Conservation (phyloP, 495 filamentous ascomycete species). For the Penicillium pulvis region DNA sequence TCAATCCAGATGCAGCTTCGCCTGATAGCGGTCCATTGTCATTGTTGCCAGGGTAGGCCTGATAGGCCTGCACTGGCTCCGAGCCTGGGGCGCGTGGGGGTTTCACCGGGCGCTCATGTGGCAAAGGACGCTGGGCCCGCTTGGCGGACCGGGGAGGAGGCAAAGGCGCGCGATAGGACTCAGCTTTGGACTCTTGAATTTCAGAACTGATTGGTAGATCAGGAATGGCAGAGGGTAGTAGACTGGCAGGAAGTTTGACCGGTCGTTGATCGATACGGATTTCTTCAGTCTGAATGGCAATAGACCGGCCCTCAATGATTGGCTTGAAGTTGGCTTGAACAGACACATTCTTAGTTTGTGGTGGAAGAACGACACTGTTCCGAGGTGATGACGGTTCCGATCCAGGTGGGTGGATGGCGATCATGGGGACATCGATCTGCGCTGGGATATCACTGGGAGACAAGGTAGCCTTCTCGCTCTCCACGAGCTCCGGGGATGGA, state of each 20-base stretch:
- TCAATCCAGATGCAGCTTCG: constrained; percentile 56
- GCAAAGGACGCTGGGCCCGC: constrained; percentile 19
- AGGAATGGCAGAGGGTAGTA: constrained; percentile 68
- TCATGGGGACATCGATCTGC: constrained; percentile 56
- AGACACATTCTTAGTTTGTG: constrained; percentile 62
- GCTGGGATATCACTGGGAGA: constrained; percentile 26
- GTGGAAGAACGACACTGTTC: constrained; percentile 61
- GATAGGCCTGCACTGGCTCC: constrained; percentile 66
- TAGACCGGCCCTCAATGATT: constrained; percentile 44
- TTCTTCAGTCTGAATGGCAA: constrained; percentile 82
- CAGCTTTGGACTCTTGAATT: constrained; percentile 11
- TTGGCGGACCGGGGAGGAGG: constrained; percentile 40
- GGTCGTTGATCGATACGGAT: constrained; percentile 77
- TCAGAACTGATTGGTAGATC: constrained; percentile 34
- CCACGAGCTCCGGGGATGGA: constrained; percentile 9
- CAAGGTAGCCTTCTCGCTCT: constrained; percentile 17
- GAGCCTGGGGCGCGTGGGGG: constrained; percentile 24
- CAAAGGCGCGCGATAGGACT: constrained; percentile 37
- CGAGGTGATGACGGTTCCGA: constrained; percentile 66
- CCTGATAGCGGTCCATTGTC: constrained; percentile 74
- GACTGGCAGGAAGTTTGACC: constrained; percentile 71
- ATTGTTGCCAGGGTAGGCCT: constrained; percentile 80
- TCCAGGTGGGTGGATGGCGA: constrained; percentile 65
- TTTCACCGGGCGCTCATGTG: constrained; percentile 17
- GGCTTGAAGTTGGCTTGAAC: constrained; percentile 53